Conservation (phyloP, 1,139 yeast genomes). For the Pneumocystis jirovecii region DNA sequence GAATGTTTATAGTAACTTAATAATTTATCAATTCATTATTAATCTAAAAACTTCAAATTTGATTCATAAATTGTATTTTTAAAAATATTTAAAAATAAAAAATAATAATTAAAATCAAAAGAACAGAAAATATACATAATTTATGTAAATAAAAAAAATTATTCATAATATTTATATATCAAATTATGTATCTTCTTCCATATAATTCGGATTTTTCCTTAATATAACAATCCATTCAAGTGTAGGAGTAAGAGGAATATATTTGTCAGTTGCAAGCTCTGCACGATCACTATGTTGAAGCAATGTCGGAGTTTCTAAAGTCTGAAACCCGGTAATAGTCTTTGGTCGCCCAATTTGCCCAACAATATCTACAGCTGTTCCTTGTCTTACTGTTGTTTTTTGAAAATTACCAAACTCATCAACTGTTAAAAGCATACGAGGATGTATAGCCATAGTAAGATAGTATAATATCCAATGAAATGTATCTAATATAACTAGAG, state of each 20-base stretch:
- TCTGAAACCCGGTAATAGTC: conserved; percentile 98
- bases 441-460: conserved; percentile 78
- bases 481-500: conserved; percentile 31
- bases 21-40: background rate
- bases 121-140: background rate
- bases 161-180: background rate
- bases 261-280: conserved; percentile 89
- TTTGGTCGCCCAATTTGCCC: conserved; percentile 99
- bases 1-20: background rate
- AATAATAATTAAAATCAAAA: background rate
- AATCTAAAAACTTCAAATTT: background rate
- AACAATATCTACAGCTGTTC: conserved; percentile 77
- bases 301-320: conserved; percentile 93
- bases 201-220: conserved; percentile 76
- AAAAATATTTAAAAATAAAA: too few relatives aligned
- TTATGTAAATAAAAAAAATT: background rate
- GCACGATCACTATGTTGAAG: conserved; percentile 92
- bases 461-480: conserved; percentile 73
- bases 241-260: conserved; percentile 63
- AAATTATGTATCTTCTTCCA: conserved; percentile 30
- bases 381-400: conserved; percentile 41
- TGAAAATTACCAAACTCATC: conserved; percentile 37
- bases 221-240: conserved; percentile 89
- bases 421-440: conserved; percentile 83
- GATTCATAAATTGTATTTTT: background rate